Base-by-base conservation (phyloP, 2,329 filamentous ascomycete species). In the Corniculantispora saksenae region DNA sequence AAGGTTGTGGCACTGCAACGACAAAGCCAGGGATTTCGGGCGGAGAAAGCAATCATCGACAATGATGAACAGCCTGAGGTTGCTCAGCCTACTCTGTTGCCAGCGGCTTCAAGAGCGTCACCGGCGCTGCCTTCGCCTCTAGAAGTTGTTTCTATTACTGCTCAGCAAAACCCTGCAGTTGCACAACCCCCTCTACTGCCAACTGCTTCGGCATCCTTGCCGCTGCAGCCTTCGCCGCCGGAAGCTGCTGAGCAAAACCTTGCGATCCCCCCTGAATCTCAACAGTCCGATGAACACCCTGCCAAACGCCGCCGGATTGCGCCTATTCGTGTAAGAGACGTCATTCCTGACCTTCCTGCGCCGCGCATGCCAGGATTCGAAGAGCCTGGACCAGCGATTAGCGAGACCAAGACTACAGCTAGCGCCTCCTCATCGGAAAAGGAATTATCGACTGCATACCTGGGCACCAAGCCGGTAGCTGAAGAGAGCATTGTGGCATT, bases 1-100 rank as follows among this genome's bases (percentile, higher is more conserved):
- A 86, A 86, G 12, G 85, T 94, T 63, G 70, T 79, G 2, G 78
- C 82, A 38, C 81, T 94, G 6, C 84, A 82, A 48, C 71, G 72
- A 35, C 77, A 72, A 54, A 91, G 89, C 60, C 69, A 68, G 1
- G 79, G 77, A 43, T 91, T 86, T 65, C 72, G 70, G 7, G 13
- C 53, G 19, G 38, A 32, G 25, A 66, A 61, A 32, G 23, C 2
- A 3, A 3, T n/a, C 2, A 40, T 63, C 6, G 29, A 50, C n/a
- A 62, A 23, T 10, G 60, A 55, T 6, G n/a, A 29, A n/a, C 27
- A 21, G 3, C 43, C 9, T 6, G 43, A 62, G 9, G 23, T 12
- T 32, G 13, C 35, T 12, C 25, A 10, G 25, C 38, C 8, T 15
- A 3, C 21, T 47, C 38, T n/a, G 19, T 23, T 23, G 12, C 8